Conservation (phyloP, 169 alveolate genomes). For the Fabrea salina region DNA sequence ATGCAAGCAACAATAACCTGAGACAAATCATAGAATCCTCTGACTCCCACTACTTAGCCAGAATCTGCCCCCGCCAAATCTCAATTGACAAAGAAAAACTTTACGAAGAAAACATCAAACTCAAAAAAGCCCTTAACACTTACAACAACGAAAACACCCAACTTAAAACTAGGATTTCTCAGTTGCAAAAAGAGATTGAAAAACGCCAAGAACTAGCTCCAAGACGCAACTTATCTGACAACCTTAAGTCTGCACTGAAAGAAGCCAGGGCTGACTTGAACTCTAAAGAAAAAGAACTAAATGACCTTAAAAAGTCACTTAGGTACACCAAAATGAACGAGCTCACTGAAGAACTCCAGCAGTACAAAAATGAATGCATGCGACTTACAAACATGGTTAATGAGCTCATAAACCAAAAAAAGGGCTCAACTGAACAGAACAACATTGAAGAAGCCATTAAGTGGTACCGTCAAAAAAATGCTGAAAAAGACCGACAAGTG, state of each 20-base stretch:
- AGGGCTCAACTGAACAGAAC: neutral
- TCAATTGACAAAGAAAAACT: constrained; percentile 13
- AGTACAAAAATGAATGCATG: constrained; percentile 10
- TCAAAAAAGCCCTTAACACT: neutral
- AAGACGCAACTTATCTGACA: neutral
- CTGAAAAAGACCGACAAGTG: neutral
- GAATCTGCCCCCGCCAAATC: neutral
- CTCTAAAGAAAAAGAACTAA: neutral
- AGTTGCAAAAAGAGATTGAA: neutral
- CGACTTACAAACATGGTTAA: neutral
- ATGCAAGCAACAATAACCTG: no score
- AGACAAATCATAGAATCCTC: no score
- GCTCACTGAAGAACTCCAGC: neutral
- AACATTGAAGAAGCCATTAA: neutral
- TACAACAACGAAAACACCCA: neutral
- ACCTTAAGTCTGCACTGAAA: neutral
- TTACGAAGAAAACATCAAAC: neutral
- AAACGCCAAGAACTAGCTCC: neutral
- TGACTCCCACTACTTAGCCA: no score
- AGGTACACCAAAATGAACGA: constrained; percentile 19
- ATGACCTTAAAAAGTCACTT: neutral
- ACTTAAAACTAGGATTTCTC: constrained; percentile 3
- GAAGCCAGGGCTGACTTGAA: neutral
- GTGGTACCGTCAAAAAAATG: neutral
- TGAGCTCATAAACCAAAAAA: neutral